A percentile compares a stretch with the other conserved stretches of the same genome.
phyloP scores from a whole-genome alignment of 1,284 basidiomycete genomes.

The Trichosporon faecale region DNA sequence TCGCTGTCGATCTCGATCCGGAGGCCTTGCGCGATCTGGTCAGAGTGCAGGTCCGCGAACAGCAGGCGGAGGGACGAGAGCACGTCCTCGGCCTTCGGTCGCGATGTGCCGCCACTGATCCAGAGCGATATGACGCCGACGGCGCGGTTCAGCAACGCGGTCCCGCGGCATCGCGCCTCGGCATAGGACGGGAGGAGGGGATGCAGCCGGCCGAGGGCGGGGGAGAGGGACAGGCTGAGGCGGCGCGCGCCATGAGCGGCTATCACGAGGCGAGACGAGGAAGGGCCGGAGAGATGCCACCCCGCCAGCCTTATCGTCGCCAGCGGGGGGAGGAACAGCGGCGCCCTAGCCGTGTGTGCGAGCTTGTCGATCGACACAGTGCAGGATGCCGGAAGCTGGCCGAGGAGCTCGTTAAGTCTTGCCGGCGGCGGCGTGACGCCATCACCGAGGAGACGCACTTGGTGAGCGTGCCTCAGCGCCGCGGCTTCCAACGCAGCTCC shows the following conservation, averaged over 20 bases:
- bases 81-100: neutral
- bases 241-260: neutral
- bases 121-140: neutral
- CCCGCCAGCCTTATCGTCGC: neutral
- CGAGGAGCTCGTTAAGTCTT: neutral
- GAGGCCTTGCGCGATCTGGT: neutral
- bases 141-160: neutral
- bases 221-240: neutral
- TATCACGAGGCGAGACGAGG: neutral
- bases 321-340: neutral
- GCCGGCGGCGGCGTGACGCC: too few species aligned
- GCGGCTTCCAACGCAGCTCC: neutral
- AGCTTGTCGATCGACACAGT: neutral
- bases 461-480: neutral
- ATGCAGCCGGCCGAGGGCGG: neutral
- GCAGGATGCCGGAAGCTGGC: neutral
- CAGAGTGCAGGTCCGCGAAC: neutral
- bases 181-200: neutral
- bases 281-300: neutral
- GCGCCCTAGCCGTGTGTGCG: neutral
- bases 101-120: neutral
- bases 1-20: neutral
- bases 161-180: neutral
- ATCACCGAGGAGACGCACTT: neutral
- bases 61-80: neutral